Percentiles rank a stretch among this genome's conserved stretches.
These are phyloP conservation scores for Fraxinus quadrangulata DNA, from an alignment of 257 asterid species.

Conservation along the genomic window DNA sequence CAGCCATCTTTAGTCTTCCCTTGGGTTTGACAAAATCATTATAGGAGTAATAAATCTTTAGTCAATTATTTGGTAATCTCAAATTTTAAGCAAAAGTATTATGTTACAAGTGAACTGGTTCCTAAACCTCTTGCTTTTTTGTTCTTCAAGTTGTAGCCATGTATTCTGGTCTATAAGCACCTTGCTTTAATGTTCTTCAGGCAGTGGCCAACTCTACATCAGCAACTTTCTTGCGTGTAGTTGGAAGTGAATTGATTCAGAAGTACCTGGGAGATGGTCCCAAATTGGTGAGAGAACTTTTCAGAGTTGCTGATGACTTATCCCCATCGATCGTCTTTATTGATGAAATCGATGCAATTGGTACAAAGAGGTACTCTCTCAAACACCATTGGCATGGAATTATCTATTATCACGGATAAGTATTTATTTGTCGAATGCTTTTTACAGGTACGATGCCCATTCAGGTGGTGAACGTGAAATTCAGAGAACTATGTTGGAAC, in stretches of 20 bases:
- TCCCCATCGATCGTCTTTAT: slow-evolving; percentile 56
- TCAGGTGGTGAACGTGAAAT: slow-evolving; percentile 75
- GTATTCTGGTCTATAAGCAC: neutral
- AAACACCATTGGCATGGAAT: neutral
- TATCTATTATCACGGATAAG: neutral
- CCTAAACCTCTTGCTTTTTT: neutral
- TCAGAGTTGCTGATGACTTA: slow-evolving; percentile 56
- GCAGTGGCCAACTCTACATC: slow-evolving; percentile 60
- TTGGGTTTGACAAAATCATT: neutral
- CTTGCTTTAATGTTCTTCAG: slow-evolving; percentile 27
- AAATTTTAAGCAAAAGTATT: neutral
- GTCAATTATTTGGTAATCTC: neutral
- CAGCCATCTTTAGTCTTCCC: neutral
- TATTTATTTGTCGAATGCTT: neutral
- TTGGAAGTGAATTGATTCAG: slow-evolving; percentile 50
- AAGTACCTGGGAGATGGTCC: slow-evolving; percentile 62
- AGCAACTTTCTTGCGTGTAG: slow-evolving; percentile 54
- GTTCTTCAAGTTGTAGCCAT: slow-evolving; percentile 51
- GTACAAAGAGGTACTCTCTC: slow-evolving; percentile 47
- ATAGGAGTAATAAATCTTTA: neutral
- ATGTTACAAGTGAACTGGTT: neutral
- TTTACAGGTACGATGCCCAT: slow-evolving; percentile 62
- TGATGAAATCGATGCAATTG: slow-evolving; percentile 56
- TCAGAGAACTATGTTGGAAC: slow-evolving; percentile 51
- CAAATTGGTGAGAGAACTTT: slow-evolving; percentile 57